Conservation (phyloP, 768 basidiomycete genomes). For the Auriscalpium vulgare region DNA sequence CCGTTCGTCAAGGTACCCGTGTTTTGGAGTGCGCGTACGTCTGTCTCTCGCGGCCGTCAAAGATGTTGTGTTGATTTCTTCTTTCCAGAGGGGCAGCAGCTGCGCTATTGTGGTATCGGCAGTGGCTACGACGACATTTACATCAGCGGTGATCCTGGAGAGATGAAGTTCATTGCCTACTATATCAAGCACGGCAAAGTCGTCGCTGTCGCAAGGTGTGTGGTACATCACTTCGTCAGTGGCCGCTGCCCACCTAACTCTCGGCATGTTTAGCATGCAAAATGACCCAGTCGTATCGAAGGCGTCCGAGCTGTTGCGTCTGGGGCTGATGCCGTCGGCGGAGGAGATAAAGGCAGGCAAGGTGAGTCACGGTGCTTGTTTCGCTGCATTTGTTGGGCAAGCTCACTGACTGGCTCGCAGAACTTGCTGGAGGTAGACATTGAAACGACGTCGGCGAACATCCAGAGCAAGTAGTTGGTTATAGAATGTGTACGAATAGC, state of each 20-base stretch:
- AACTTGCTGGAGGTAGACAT: conserved; percentile 25
- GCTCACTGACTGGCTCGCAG: conserved; percentile 12
- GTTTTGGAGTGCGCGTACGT: conserved; percentile 85
- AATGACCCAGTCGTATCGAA: conserved; percentile 75
- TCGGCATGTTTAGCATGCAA: conserved; percentile 49
- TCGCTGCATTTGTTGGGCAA: background rate
- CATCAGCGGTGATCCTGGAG: conserved; percentile 65
- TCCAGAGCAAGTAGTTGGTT: background rate
- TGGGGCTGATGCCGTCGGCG: conserved; percentile 74
- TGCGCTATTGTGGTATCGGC: conserved; percentile 78
- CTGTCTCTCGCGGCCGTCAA: background rate
- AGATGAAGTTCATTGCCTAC: conserved; percentile 84
- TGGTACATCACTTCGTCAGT: background rate
- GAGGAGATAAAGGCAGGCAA: conserved; percentile 69
- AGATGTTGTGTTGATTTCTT: background rate
- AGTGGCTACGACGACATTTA: conserved; percentile 67
- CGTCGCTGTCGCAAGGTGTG: conserved; percentile 59
- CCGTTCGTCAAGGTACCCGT: conserved; percentile 77
- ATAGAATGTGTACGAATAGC: background rate
- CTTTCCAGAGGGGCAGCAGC: conserved; percentile 66
- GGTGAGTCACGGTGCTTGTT: conserved; percentile 33
- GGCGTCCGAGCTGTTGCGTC: conserved; percentile 67
- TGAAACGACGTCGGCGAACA: conserved; percentile 16
- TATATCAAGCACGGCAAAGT: conserved; percentile 60
- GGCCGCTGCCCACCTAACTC: background rate